phyloP scores from a whole-genome alignment of 495 filamentous ascomycete genomes.

The Trichoderma parareesei region DNA sequence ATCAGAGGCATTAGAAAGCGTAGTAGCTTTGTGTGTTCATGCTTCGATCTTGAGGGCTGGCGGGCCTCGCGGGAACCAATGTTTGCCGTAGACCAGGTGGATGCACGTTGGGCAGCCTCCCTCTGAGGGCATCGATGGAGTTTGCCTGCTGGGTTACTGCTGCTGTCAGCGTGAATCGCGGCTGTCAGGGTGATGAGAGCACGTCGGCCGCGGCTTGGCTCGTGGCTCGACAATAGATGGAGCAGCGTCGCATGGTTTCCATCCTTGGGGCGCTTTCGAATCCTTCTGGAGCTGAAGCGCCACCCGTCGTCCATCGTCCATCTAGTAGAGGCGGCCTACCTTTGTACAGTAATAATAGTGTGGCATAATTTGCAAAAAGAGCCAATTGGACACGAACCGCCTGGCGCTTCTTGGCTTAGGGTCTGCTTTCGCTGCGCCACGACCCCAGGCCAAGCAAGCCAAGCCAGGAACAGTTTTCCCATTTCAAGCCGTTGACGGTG shows the following conservation, averaged over 20 bases:
- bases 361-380: neutral
- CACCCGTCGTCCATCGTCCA: neutral
- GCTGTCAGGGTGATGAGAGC: neutral
- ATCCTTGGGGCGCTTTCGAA: neutral
- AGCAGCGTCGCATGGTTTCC: neutral
- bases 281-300: slow-evolving; percentile 7
- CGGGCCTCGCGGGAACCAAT: too few relatives aligned
- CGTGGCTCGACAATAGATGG: neutral
- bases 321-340: neutral
- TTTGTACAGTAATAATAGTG: neutral
- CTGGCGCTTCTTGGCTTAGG: neutral
- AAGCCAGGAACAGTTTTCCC: neutral
- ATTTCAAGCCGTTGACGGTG: neutral
- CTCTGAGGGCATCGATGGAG: too few relatives aligned
- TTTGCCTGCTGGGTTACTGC: too few relatives aligned
- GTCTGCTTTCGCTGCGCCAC: slow-evolving; percentile 5
- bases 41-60: too few relatives aligned
- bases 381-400: neutral
- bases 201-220: neutral
- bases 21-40: too few relatives aligned
- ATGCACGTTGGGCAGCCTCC: too few relatives aligned
- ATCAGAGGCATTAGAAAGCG: neutral
- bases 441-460: neutral
- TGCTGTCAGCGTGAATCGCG: neutral
- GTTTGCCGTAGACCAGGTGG: too few relatives aligned